Evolutionary conservation across 129 eudicot genomes (phyloP).

Genomic region (Flaveria linearis): DNA sequence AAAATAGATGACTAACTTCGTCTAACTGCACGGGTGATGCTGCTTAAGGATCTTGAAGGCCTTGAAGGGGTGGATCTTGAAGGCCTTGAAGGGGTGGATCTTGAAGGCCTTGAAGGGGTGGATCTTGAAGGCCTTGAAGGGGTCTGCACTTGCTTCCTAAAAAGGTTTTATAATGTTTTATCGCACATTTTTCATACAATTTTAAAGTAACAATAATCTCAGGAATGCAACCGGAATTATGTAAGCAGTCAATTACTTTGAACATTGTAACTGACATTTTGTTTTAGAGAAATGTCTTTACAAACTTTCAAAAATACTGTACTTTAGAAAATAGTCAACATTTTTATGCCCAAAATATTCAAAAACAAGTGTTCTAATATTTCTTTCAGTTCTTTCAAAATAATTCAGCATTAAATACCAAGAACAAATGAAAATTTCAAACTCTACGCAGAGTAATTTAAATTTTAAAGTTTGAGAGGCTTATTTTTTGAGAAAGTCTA

Average conservation of each 20-base stretch:
- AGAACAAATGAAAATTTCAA: neutral
- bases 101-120: too few species aligned
- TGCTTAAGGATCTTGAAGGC: too few species aligned
- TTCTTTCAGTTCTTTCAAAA: neutral
- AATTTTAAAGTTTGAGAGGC: neutral
- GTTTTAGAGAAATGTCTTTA: neutral
- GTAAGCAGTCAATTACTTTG: neutral
- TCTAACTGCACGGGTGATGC: conserved; percentile 86
- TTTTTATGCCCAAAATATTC: neutral
- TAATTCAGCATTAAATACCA: neutral
- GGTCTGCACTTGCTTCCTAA: conserved; percentile 84
- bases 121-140: conserved; percentile 89
- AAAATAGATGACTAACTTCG: conserved; percentile 48
- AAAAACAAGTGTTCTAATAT: neutral
- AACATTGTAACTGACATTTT: neutral
- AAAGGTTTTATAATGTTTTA: conserved; percentile 15
- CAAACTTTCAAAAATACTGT: neutral
- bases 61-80: too few species aligned
- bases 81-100: too few species aligned
- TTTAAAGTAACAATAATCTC: conserved; percentile 2
- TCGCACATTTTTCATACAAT: conserved; percentile 11
- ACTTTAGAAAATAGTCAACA: neutral
- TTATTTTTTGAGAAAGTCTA: neutral
- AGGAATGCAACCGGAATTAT: neutral
- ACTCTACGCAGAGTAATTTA: neutral